A percentile compares a stretch with the other conserved stretches of the same genome.
These are phyloP conservation scores for Rhododendron molle DNA, from an alignment of 148 eudicot species.

Conservation along the genomic window DNA sequence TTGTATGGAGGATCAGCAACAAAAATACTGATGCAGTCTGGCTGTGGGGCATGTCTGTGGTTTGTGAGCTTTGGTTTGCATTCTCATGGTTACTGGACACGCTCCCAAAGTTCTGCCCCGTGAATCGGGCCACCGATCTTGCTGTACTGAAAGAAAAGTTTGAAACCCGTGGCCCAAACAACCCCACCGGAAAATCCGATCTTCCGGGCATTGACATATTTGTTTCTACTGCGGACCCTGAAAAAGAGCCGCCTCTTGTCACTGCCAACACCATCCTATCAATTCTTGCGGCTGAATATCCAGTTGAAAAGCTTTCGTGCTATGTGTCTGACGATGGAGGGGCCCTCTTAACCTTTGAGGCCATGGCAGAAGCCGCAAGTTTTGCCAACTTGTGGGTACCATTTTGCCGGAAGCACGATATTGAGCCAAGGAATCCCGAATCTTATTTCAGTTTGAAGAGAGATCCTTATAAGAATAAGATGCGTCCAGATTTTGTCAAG, in stretches of 20 bases:
- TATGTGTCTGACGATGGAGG: constrained; percentile 97
- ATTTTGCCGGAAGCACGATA: constrained; percentile 75
- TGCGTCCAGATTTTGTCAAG: constrained; percentile 75
- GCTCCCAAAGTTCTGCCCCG: constrained; percentile 83
- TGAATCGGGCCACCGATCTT: constrained; percentile 79
- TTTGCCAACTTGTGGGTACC: constrained; percentile 95
- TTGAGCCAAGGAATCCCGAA: constrained; percentile 92
- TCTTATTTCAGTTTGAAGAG: constrained; percentile 67
- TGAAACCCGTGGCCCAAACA: constrained; percentile 53
- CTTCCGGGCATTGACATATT: constrained; percentile 86
- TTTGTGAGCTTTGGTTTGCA: constrained; percentile 92
- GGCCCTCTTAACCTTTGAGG: constrained; percentile 82
- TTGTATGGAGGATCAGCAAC: constrained; percentile 64
- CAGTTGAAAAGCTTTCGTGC: constrained; percentile 88
- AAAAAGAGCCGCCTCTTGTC: constrained; percentile 90
- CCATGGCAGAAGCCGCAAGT: constrained; percentile 98
- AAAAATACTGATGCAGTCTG: constrained; percentile 71
- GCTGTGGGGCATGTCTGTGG: constrained; percentile 87
- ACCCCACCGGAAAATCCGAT: constrained; percentile 82
- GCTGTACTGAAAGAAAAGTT: constrained; percentile 75
- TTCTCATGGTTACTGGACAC: constrained; percentile 96
- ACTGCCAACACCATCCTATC: constrained; percentile 89
- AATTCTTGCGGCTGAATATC: constrained; percentile 80
- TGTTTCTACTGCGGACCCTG: constrained; percentile 95
- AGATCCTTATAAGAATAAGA: constrained; percentile 87